These are phyloP conservation scores for Euphorbia lathyris DNA, from an alignment of 345 rosid genomes.

Conservation along the genomic window DNA sequence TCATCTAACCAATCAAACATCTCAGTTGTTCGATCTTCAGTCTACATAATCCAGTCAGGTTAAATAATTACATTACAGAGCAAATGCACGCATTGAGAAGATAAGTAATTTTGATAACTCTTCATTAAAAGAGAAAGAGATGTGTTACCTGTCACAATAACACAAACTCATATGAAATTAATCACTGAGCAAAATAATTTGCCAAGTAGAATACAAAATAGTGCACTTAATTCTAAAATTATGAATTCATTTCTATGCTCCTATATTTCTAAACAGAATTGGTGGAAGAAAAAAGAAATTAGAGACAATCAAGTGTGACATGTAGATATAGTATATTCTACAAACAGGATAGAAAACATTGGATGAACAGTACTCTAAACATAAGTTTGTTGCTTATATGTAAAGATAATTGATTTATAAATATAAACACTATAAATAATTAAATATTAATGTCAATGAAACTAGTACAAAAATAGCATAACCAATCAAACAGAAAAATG, in stretches of 20 bases:
- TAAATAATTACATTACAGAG: background rate
- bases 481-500: background rate
- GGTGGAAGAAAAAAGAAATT: background rate
- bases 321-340: background rate
- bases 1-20: background rate
- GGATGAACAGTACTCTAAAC: background rate
- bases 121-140: background rate
- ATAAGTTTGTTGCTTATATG: background rate
- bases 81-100: background rate
- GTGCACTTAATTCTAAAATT: background rate
- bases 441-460: background rate
- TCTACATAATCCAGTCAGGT: background rate
- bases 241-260: background rate
- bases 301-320: background rate
- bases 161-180: background rate
- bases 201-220: background rate
- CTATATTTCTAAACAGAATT: background rate
- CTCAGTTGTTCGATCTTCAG: background rate
- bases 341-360: background rate
- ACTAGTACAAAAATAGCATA: background rate
- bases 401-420: background rate
- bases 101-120: background rate
- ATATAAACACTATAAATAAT: background rate
- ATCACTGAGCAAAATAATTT: background rate
- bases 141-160: background rate